Conservation (phyloP, 2,329 filamentous ascomycete genomes). For the Clathrospora elynae region DNA sequence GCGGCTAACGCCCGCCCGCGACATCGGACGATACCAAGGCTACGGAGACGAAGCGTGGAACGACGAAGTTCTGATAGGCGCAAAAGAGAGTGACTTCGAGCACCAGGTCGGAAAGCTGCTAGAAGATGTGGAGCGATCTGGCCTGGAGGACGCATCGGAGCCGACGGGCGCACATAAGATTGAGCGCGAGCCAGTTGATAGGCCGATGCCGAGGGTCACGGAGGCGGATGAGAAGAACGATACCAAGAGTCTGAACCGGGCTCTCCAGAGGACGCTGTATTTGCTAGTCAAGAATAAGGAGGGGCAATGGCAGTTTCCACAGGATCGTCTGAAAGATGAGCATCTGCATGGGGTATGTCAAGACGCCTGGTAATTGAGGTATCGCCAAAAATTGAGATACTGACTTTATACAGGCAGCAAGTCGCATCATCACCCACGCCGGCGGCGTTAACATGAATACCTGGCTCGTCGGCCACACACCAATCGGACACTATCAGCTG, state of each 20-base stretch:
- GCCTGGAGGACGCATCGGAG: conserved; percentile 46
- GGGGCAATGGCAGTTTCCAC: conserved; percentile 81
- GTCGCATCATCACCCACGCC: conserved; percentile 74
- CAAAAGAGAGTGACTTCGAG: conserved; percentile 67
- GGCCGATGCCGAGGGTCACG: conserved; percentile 71
- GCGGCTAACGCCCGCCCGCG: conserved; percentile 77
- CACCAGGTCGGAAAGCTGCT: conserved; percentile 71
- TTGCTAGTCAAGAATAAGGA: conserved; percentile 76
- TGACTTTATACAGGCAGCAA: conserved; percentile 69
- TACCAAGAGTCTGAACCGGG: conserved; percentile 75
- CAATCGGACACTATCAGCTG: conserved; percentile 77
- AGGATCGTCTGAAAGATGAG: conserved; percentile 72
- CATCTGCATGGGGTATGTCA: conserved; percentile 82
- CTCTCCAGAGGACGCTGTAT: conserved; percentile 82
- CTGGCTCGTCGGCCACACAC: conserved; percentile 91
- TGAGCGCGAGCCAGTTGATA: conserved; percentile 70
- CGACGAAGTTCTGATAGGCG: conserved; percentile 82
- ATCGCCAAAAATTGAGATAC: background rate
- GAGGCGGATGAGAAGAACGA: conserved; percentile 81
- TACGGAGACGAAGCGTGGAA: conserved; percentile 80
- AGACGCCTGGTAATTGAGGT: no score
- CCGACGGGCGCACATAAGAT: conserved; percentile 39
- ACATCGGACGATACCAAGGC: conserved; percentile 83
- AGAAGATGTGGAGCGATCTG: conserved; percentile 70
- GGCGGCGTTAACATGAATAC: conserved; percentile 98